phyloP scores from a whole-genome alignment of 2,329 filamentous ascomycete species.

The Aspergillus costaricaensis region DNA sequence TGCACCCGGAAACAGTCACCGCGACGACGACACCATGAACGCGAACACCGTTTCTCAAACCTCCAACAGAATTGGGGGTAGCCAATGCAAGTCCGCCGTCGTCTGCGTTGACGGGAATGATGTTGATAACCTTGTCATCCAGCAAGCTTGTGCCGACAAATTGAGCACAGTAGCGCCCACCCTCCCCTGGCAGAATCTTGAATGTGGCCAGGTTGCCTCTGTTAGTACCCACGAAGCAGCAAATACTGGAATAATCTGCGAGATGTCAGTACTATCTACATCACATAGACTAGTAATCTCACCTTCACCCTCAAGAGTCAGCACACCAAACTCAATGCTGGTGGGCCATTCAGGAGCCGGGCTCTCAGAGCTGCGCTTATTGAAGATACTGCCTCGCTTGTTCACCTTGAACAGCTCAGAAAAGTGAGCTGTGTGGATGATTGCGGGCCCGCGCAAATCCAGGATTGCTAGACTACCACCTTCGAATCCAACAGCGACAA shows the following conservation, averaged over 20 bases:
- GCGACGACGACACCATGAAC: constrained; percentile 80
- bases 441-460: constrained; percentile 80
- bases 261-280: constrained; percentile 26
- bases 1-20: constrained; percentile 71
- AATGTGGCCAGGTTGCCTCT: constrained; percentile 82
- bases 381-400: constrained; percentile 71
- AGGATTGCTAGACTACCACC: constrained; percentile 77
- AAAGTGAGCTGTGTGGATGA: constrained; percentile 76
- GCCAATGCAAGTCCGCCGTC: constrained; percentile 75
- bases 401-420: constrained; percentile 74
- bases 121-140: constrained; percentile 70
- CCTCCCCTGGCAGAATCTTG: constrained; percentile 75
- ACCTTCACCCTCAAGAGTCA: constrained; percentile 88
- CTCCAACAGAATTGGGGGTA: constrained; percentile 72
- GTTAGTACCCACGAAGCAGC: constrained; percentile 87
- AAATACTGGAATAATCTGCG: constrained; percentile 83
- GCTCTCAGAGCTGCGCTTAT: constrained; percentile 53
- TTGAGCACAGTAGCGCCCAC: constrained; percentile 70
- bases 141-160: constrained; percentile 68
- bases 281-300: constrained; percentile 18
- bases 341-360: constrained; percentile 72
- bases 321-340: constrained; percentile 83
- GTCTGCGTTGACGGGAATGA: constrained; percentile 77
- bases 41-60: constrained; percentile 71
- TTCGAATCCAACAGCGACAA: constrained; percentile 84